Evolutionary conservation across 345 rosid genomes (phyloP), one percentile per base, ranked within the genome.

Genomic region (Rhizophora apiculata): DNA sequence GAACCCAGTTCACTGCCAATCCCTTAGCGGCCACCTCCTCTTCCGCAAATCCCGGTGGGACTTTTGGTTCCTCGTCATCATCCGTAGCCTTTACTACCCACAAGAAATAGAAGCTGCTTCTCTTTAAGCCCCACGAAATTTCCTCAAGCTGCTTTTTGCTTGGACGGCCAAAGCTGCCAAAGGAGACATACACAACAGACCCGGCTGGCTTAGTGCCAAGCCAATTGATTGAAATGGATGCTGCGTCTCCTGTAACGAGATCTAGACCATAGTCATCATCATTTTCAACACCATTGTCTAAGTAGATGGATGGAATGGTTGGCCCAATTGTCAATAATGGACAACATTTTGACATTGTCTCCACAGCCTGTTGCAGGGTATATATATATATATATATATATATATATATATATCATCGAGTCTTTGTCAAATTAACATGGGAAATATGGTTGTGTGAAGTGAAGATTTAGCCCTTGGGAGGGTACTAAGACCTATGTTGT

Each of bases 111-210:
- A 72, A 76, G 53, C 67, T 69, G 21, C 58, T 73, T 21, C 58
- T 48, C 43, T 69, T 72, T 62, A 85, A 13, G 0, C 76, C 94
- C 59, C 67, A 76, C n/a, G 90, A 81, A 6, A 90, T 52, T 69
- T 90, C 92, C 54, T 74, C 74, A 84, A 82, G 85, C 60, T 88
- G 94, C 31, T 66, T 55, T 5, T 31, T 54, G 76, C 79, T 72
- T 48, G 85, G 63, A 31, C 57, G 22, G 13, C 84, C 73, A 75
- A 86, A 60, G 89, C 96, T 90, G 11, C 96, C 94, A 37, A 88
- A 90, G 4, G 96, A 82, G 11, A 82, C 76, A 27, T 80, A 90
- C 2, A 90, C 79, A 22, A 88, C 92, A 0, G 92, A 88, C 4
- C 73, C 37, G 31, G 81, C 32, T 37, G 85, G 83, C 76, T 80